Conservation (phyloP, 495 filamentous ascomycete species). For the Coniosporium apollinis region DNA sequence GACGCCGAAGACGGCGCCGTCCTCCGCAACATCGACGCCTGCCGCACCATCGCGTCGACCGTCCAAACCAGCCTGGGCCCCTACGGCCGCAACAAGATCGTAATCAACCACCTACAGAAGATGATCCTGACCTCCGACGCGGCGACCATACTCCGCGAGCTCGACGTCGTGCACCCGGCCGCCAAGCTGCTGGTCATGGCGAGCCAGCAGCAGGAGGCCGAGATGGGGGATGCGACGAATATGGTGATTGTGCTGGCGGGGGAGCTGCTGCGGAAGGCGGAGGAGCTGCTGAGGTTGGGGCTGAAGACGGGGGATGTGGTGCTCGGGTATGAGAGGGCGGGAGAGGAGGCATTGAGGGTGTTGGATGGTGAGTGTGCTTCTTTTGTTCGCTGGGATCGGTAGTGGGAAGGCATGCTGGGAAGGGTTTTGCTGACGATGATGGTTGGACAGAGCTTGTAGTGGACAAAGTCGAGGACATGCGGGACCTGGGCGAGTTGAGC, state of each 20-base stretch:
- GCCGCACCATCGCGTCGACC: constrained; percentile 83
- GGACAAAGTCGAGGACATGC: constrained; percentile 75
- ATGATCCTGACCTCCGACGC: constrained; percentile 98
- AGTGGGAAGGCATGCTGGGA: too few relatives aligned
- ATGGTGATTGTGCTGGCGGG: constrained; percentile 92
- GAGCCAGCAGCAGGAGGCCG: constrained; percentile 93
- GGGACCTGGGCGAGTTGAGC: constrained; percentile 61
- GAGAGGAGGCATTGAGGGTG: constrained; percentile 65
- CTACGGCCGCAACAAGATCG: constrained; percentile 98
- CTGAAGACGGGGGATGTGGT: constrained; percentile 95
- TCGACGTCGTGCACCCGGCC: constrained; percentile 96
- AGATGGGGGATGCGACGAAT: constrained; percentile 99
- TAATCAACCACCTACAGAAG: constrained; percentile 99
- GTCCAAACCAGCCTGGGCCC: constrained; percentile 95
- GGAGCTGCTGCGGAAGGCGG: constrained; percentile 92
- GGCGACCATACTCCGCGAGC: constrained; percentile 88
- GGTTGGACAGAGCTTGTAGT: constrained; percentile 52
- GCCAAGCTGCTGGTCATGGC: constrained; percentile 99
- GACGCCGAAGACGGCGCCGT: constrained; percentile 98
- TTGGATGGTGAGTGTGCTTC: constrained; percentile 46
- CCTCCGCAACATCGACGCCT: constrained; percentile 96
- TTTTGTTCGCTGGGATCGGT: background rate
- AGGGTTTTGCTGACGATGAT: constrained; percentile 1
- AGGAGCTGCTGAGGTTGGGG: constrained; percentile 87
- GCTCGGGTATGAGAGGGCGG: constrained; percentile 86